Conservation (phyloP, 306 rosid genomes). For the Cucurbita maxima region DNA sequence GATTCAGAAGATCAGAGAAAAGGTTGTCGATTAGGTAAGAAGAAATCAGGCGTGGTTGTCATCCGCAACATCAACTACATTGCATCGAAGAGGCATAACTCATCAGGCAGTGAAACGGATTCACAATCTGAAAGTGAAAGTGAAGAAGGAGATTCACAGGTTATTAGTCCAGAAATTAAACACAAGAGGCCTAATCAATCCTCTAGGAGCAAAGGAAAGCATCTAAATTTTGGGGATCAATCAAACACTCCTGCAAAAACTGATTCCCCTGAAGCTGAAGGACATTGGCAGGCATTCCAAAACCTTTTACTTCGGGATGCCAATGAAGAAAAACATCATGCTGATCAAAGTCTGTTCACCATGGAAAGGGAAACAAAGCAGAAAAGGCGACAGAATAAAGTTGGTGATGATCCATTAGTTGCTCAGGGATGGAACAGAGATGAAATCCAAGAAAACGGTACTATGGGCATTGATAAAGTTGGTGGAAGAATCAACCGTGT, state of each 20-base stretch:
- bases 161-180: slow-evolving; percentile 10
- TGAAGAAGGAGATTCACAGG: slow-evolving; percentile 32
- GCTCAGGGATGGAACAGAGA: slow-evolving; percentile 29
- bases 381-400: slow-evolving; percentile 31
- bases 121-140: slow-evolving; percentile 45
- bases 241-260: slow-evolving; percentile 28
- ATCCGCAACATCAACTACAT: slow-evolving; percentile 86
- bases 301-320: slow-evolving; percentile 77
- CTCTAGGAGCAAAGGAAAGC: slow-evolving; percentile 34
- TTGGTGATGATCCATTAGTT: slow-evolving; percentile 55
- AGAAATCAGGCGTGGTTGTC: slow-evolving; percentile 70
- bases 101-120: slow-evolving; percentile 51
- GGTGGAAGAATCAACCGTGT: slow-evolving; percentile 33
- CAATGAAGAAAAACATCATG: slow-evolving; percentile 48
- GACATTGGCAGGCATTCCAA: slow-evolving; percentile 89
- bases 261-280: slow-evolving; percentile 44
- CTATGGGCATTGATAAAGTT: slow-evolving; percentile 30
- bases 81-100: slow-evolving; percentile 43
- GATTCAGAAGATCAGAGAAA: slow-evolving; percentile 43
- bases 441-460: slow-evolving; percentile 34
- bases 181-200: slow-evolving; percentile 26
- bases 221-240: slow-evolving; percentile 30
- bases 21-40: slow-evolving; percentile 42
- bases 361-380: slow-evolving; percentile 26
- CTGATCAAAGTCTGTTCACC: slow-evolving; percentile 51